phyloP scores from a whole-genome alignment of 495 filamentous ascomycete species.

The Aspergillus carlsbadensis region DNA sequence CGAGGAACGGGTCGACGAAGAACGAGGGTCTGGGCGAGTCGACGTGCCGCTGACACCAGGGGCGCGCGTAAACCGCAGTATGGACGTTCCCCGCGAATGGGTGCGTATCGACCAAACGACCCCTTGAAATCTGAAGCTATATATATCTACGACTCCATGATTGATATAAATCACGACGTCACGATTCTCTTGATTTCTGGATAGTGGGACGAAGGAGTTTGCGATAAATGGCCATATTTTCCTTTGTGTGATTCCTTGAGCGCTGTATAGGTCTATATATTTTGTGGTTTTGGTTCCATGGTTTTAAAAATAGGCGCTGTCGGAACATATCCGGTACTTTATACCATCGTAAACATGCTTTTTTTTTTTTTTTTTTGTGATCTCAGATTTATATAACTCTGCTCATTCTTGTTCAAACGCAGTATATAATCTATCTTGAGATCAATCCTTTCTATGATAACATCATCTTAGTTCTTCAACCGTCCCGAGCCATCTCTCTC shows the following conservation, averaged over 20 bases:
- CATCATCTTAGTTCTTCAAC: background rate
- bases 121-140: conserved; percentile 13
- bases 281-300: background rate
- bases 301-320: background rate
- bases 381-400: too few species aligned
- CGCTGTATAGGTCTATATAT: background rate
- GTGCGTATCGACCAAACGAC: conserved; percentile 47
- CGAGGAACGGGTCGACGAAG: conserved; percentile 55
- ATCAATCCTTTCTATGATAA: too few species aligned
- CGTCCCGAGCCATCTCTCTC: background rate
- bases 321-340: background rate
- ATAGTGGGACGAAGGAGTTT: conserved; percentile 10
- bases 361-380: background rate
- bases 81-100: conserved; percentile 60
- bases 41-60: conserved; percentile 70
- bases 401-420: too few species aligned
- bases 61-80: conserved; percentile 65
- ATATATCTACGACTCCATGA: conserved; percentile 5
- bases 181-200: conserved; percentile 19
- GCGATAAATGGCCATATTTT: conserved; percentile 10
- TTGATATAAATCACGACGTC: conserved; percentile 29
- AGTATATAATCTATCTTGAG: too few species aligned
- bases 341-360: background rate
- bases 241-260: conserved; percentile 8
- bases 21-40: conserved; percentile 50